Evolutionary conservation across 176 grass and related monocot genomes (phyloP).

Genomic region (Aegilops sharonensis): DNA sequence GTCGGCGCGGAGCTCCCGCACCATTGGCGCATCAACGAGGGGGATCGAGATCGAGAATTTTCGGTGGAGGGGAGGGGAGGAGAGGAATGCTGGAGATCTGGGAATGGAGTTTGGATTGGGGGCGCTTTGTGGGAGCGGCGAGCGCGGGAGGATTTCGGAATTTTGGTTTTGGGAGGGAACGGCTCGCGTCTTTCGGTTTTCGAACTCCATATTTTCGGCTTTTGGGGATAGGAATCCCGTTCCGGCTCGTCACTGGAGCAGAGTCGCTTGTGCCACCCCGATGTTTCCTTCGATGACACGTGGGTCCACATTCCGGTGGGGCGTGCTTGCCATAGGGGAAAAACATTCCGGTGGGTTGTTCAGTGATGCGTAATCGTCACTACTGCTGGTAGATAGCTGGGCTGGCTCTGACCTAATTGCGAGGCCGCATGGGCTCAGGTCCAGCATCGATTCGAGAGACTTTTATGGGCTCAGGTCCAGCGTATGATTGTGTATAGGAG

Average conservation of each 20-base stretch:
- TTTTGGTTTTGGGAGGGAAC: slow-evolving; percentile 19
- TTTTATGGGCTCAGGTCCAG: background rate
- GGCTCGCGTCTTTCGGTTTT: background rate
- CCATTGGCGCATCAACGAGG: slow-evolving; percentile 40
- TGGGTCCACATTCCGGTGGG: background rate
- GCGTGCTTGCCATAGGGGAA: background rate
- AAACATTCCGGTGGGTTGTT: background rate
- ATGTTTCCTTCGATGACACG: background rate
- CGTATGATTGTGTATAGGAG: background rate
- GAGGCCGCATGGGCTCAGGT: background rate
- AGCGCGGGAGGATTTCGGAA: slow-evolving; percentile 16
- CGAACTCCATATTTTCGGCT: background rate
- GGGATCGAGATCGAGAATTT: slow-evolving; percentile 36
- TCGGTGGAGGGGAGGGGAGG: slow-evolving; percentile 11
- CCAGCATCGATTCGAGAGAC: background rate
- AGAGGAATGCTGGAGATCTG: slow-evolving; percentile 9
- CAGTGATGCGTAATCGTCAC: background rate
- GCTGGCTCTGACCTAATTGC: background rate
- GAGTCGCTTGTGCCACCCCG: background rate
- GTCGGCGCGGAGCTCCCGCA: slow-evolving; percentile 56
- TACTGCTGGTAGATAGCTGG: background rate
- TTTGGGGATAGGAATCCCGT: background rate
- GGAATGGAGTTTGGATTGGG: slow-evolving; percentile 10
- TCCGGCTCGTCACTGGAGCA: background rate
- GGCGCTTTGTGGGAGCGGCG: slow-evolving; percentile 1